phyloP scores from a whole-genome alignment of 345 rosid species.

The Turnera subulata region DNA sequence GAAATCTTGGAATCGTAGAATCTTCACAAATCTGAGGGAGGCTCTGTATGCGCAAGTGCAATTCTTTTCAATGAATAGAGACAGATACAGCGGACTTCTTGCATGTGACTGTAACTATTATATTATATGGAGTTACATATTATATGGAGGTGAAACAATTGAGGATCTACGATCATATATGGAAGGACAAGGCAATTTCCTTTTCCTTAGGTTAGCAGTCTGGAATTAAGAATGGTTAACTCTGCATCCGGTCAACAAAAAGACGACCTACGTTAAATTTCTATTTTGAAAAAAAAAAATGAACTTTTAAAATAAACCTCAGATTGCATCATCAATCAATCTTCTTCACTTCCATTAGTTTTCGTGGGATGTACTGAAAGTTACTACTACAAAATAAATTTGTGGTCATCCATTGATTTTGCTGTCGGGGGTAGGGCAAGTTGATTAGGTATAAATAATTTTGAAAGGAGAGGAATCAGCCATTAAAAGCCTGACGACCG shows the following conservation, averaged over 20 bases:
- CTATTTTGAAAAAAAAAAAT: no score
- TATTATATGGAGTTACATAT: neutral
- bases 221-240: no score
- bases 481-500: no score
- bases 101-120: neutral
- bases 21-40: no score
- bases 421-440: slow-evolving; percentile 30
- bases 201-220: neutral
- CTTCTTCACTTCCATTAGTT: no score
- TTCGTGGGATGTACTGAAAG: neutral
- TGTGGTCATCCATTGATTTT: slow-evolving; percentile 25
- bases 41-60: no score
- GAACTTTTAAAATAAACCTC: no score
- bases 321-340: no score
- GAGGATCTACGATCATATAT: neutral
- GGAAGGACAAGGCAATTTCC: neutral
- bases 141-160: neutral
- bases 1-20: no score
- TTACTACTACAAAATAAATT: neutral
- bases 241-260: no score
- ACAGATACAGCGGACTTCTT: neutral
- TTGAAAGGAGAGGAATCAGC: slow-evolving; percentile 26
- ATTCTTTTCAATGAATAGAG: no score
- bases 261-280: no score
- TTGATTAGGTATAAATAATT: slow-evolving; percentile 22